phyloP scores from a whole-genome alignment of 2,329 filamentous ascomycete species.

The Fusarium papillatum region DNA sequence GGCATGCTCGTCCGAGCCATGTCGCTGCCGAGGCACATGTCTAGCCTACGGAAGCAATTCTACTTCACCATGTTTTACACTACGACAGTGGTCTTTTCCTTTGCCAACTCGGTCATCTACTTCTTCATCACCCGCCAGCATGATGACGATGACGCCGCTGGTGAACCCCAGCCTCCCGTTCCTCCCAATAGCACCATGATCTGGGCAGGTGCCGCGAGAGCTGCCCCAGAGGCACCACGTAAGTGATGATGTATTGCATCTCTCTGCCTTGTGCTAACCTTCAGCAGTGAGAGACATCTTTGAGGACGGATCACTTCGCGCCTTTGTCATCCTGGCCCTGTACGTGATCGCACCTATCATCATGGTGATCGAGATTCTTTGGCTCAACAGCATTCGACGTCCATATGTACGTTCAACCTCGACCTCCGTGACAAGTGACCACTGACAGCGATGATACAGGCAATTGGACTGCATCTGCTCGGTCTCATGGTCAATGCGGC shows the following conservation, averaged over 20 bases:
- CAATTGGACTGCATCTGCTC: slow-evolving; percentile 58
- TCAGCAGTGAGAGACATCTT: slow-evolving; percentile 61
- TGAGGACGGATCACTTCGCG: slow-evolving; percentile 61
- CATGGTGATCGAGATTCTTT: slow-evolving; percentile 59
- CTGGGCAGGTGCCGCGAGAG: slow-evolving; percentile 17
- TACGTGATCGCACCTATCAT: slow-evolving; percentile 58
- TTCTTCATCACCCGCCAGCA: slow-evolving; percentile 58
- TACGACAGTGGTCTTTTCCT: slow-evolving; percentile 58
- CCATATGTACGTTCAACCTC: slow-evolving; percentile 56
- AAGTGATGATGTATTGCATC: slow-evolving; percentile 5
- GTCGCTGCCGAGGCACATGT: slow-evolving; percentile 60
- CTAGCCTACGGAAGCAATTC: slow-evolving; percentile 57
- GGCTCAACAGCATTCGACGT: slow-evolving; percentile 67
- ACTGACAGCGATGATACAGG: slow-evolving; percentile 49
- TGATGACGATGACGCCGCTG: slow-evolving; percentile 28
- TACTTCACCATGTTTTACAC: slow-evolving; percentile 66
- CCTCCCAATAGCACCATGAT: slow-evolving; percentile 18
- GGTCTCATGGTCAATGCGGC: slow-evolving; percentile 56
- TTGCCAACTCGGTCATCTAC: slow-evolving; percentile 65
- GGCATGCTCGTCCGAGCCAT: slow-evolving; percentile 54
- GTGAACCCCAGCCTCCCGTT: slow-evolving; percentile 12
- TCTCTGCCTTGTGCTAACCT: slow-evolving; percentile 29
- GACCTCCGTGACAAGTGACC: background rate
- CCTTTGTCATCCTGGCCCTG: slow-evolving; percentile 61
- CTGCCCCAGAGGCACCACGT: slow-evolving; percentile 39